Base-by-base conservation (phyloP, 108 stramenopile species). In the Cyclotella sp. region DNA sequence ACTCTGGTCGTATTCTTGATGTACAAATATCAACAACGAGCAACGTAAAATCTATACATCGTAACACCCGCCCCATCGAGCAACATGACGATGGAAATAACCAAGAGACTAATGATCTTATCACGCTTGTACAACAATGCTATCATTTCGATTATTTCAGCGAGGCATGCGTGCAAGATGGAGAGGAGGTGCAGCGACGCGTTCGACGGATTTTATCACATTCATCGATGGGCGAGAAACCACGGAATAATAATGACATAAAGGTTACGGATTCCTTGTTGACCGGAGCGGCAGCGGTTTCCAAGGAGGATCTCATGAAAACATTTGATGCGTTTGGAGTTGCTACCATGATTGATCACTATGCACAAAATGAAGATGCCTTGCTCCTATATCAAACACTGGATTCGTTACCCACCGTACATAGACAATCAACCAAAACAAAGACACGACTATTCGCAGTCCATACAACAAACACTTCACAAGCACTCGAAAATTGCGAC, bases 401-500 rank as follows among this genome's bases (percentile, higher is more conserved):
- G 11, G n/a, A n/a, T 45, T 49, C 70, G 22, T 30, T 80, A 16
- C 79, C 68, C 22, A 49, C 58, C 0, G 34, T 68, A 40, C 9
- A 42, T 63, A 8, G 12, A 0, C 22, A 68, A 19, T 0, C 29
- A 5, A 68, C 18, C 21, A 47, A 10, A 29, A 46, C 44, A 21
- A 7, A 9, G 11, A 16, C 10, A 15, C 30, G 18, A 62, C 22
- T 51, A 29, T 58, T 45, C 10, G 27, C 59, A 18, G 72, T 44
- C 0, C 64, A 72, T 58, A 24, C 62, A 3, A 73, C 52, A 3
- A 45, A 65, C 21, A 41, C 72, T 6, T 46, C 65, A 5, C 62
- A 43, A 8, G 83, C 83, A 24, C 55, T 81, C 55, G 55, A 53
- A 19, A 80, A 76, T 45, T 84, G 83, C 63, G 77, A 80, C 22